Base-by-base conservation (phyloP, 805 yeast species). In the Debaryomyces prosopidis region DNA sequence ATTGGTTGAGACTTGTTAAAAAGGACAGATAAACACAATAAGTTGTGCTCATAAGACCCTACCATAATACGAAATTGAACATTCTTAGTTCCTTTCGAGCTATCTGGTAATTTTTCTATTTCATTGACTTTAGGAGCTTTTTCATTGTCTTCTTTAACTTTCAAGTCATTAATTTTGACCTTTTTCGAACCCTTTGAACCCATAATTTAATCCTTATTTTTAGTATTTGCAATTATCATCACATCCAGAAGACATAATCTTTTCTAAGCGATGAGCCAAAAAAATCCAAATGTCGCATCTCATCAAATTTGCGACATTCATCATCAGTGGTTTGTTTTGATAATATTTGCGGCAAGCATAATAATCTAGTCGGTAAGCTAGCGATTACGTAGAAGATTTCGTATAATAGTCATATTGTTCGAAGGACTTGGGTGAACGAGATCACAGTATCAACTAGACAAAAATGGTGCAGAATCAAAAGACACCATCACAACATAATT, bases 41-140 rank as follows among this genome's bases (percentile, higher is more conserved):
- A 67, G 50, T 90, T 89, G 68, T 94, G 99, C 68, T 94, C 99
- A 58, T 94, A 94, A 0, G 97, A 90, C 19, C 99, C 99, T 10
- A 89, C 96, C 56, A 92, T 79, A 18, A 94, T 82, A 62, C 99
- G 77, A 54, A 92, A 86, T 55, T 76, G 80, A 3, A 55, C 44
- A 9, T 36, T 32, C 17, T 42, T 43, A n/a, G 32, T 39, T 14
- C 18, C 7, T n/a, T 37, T 17, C 8, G 45, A 11, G 11, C 35
- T 38, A 4, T 31, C 38, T 11, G 44, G 11, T 10, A 7, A 10
- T 6, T 36, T 20, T 14, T 34, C 31, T 17, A 39, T 18, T 34
- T 38, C 53, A n/a, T 39, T 43, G 18, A 36, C 42, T 4, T 45
- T 34, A 11, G 51, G 20, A 17, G 42, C 45, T 4, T 44, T 39